A percentile compares a stretch with the other conserved stretches of the same genome.
Conservation (phyloP, 306 rosid genomes). For the Inga leiocalycina region DNA sequence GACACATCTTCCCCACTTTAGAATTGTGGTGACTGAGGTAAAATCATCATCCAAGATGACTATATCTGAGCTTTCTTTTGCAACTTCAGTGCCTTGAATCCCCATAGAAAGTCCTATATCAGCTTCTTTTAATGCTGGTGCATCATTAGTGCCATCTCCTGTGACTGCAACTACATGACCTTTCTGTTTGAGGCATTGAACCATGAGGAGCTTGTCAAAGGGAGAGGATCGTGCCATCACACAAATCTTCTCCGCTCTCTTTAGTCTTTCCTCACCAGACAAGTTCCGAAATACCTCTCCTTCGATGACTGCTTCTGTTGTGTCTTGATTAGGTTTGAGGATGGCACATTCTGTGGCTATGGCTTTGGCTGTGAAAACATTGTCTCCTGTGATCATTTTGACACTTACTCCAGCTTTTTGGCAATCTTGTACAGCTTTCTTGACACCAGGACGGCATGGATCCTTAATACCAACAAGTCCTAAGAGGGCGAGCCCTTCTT, state of each 20-base stretch:
- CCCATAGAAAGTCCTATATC: constrained; percentile 40
- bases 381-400: constrained; percentile 14
- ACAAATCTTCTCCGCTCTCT: constrained; percentile 28
- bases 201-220: constrained; percentile 30
- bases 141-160: constrained; percentile 40
- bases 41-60: constrained; percentile 39
- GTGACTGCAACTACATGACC: constrained; percentile 40
- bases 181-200: constrained; percentile 31
- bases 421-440: background rate
- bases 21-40: constrained; percentile 21
- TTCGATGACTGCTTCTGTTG: constrained; percentile 7
- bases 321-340: background rate
- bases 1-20: constrained; percentile 41
- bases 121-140: constrained; percentile 39
- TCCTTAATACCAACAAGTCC: constrained; percentile 31
- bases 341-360: constrained; percentile 30
- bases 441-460: constrained; percentile 19
- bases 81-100: constrained; percentile 40
- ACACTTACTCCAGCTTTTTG: background rate
- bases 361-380: constrained; percentile 37
- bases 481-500: constrained; percentile 16
- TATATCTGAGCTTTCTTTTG: constrained; percentile 40
- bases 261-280: constrained; percentile 19
- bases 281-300: constrained; percentile 26
- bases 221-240: constrained; percentile 39